Conservation (phyloP, 495 filamentous ascomycete species). For the Penicillium canescens region DNA sequence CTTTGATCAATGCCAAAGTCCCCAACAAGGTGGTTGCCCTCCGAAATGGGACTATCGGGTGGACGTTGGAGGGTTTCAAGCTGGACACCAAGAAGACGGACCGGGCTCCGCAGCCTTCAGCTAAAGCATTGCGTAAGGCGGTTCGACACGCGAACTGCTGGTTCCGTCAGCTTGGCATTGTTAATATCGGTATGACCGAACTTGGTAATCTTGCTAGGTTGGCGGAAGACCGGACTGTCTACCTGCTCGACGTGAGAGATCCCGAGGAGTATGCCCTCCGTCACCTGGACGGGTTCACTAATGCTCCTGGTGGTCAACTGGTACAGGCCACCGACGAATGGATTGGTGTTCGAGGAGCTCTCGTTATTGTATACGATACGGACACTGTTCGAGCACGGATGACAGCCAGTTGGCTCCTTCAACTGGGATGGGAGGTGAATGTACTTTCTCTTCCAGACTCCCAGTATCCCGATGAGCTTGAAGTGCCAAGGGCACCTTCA, state of each 20-base stretch:
- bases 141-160: constrained; percentile 16
- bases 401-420: constrained; percentile 27
- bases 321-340: constrained; percentile 31
- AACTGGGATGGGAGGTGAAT: constrained; percentile 30
- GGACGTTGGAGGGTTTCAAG: constrained; percentile 26
- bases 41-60: constrained; percentile 30
- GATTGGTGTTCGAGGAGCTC: constrained; percentile 26
- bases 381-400: constrained; percentile 26
- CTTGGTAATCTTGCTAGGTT: constrained; percentile 9
- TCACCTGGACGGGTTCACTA: constrained; percentile 21
- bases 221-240: constrained; percentile 13
- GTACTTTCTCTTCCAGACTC: constrained; percentile 7
- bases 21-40: constrained; percentile 27
- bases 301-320: constrained; percentile 29
- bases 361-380: constrained; percentile 26
- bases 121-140: constrained; percentile 11
- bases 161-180: constrained; percentile 17
- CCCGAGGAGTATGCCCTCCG: constrained; percentile 21
- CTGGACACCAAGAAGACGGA: constrained; percentile 15
- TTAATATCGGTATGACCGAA: background rate
- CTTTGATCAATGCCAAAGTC: constrained; percentile 21
- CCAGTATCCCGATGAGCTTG: constrained; percentile 2
- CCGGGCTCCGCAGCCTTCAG: constrained; percentile 15
- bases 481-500: background rate
- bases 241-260: constrained; percentile 27